A percentile compares a stretch with the other conserved stretches of the same genome.
Conservation (phyloP, 78 protist species). For the Planoprotostelium fungivorum region DNA sequence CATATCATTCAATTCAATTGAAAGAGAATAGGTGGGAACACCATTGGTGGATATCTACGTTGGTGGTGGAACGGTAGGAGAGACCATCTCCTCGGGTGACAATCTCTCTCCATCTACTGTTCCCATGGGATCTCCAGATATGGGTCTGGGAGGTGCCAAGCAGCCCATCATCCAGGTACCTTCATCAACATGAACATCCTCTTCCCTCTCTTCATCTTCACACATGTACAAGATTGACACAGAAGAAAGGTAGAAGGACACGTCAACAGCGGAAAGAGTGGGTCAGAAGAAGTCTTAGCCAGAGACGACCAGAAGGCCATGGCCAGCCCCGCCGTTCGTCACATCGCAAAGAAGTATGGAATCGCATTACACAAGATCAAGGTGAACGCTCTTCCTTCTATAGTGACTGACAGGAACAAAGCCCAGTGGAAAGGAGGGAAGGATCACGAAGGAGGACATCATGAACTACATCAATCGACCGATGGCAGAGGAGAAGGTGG, state of each 20-base stretch:
- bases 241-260: not conserved
- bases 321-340: constrained; percentile 89
- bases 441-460: constrained; percentile 80
- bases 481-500: too few species aligned
- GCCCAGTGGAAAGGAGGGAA: constrained; percentile 78
- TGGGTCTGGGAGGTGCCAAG: not conserved
- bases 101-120: constrained; percentile 4
- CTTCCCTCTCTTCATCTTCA: too few species aligned
- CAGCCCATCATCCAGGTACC: not conserved
- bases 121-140: constrained; percentile 5
- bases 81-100: not conserved
- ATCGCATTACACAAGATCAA: constrained; percentile 36
- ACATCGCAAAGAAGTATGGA: constrained; percentile 64
- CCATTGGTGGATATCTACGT: constrained; percentile 69
- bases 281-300: not conserved
- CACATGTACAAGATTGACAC: not conserved
- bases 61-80: constrained; percentile 28
- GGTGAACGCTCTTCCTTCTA: too few species aligned
- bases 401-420: not conserved
- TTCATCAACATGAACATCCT: constrained; percentile 31
- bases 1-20: too few species aligned
- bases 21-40: constrained; percentile 57
- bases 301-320: constrained; percentile 28
- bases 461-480: constrained; percentile 32
- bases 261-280: not conserved